phyloP scores from a whole-genome alignment of 176 grass and related monocot genomes.

The Urochloa ruziziensis region DNA sequence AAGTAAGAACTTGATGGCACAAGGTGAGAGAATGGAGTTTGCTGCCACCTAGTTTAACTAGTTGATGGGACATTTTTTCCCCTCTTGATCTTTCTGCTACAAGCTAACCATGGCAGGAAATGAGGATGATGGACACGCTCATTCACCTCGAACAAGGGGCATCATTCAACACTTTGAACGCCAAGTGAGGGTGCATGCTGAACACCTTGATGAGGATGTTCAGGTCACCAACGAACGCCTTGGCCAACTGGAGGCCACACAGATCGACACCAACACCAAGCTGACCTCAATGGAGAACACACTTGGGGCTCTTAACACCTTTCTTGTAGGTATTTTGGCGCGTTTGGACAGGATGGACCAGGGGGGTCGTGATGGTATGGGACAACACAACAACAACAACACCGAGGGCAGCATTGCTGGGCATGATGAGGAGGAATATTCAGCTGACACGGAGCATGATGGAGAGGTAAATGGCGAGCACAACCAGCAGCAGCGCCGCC shows the following conservation, averaged over 20 bases:
- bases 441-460: not conserved
- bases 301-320: not conserved
- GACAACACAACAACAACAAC: not conserved
- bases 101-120: not conserved
- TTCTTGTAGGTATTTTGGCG: not conserved
- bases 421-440: not conserved
- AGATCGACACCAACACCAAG: not conserved
- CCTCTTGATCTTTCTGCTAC: not conserved
- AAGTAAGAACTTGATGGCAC: not conserved
- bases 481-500: accelerated
- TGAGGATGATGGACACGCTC: not conserved
- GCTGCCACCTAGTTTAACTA: too few species aligned
- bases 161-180: not conserved
- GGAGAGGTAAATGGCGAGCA: not conserved
- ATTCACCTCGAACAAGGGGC: not conserved
- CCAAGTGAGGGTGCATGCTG: too few species aligned
- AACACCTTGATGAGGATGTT: not conserved
- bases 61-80: too few species aligned
- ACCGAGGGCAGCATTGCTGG: not conserved
- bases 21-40: too few species aligned
- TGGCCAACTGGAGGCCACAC: not conserved
- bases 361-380: not conserved
- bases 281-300: not conserved
- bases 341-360: not conserved
- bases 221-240: not conserved